Percentiles rank a stretch among this genome's conserved stretches.
Conservation (phyloP, 148 eudicot genomes). For the Rheum nobile region DNA sequence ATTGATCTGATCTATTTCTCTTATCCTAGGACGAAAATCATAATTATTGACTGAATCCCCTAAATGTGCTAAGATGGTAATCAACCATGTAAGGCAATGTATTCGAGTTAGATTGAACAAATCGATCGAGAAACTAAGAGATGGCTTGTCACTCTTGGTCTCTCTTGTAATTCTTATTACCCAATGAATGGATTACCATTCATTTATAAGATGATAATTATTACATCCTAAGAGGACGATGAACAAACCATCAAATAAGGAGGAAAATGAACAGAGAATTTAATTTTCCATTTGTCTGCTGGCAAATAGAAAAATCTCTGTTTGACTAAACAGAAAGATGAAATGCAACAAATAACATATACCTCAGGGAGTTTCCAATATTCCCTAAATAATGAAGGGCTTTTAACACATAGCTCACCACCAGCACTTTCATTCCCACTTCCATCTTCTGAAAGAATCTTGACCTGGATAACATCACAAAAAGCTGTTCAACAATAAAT, state of each 20-base stretch:
- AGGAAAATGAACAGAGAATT: background rate
- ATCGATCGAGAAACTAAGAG: too few relatives aligned
- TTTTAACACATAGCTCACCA: conserved; percentile 89
- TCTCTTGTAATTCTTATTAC: too few relatives aligned
- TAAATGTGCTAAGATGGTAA: too few relatives aligned
- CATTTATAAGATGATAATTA: background rate
- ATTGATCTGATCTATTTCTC: background rate
- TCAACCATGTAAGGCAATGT: too few relatives aligned
- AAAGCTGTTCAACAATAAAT: background rate
- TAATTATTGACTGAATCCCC: background rate
- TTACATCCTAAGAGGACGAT: background rate
- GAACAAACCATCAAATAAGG: too few relatives aligned
- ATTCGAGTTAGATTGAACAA: too few relatives aligned
- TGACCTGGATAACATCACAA: conserved; percentile 40
- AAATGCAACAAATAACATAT: conserved; percentile 6
- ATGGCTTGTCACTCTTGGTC: too few relatives aligned
- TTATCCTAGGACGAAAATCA: background rate
- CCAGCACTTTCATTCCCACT: conserved; percentile 33
- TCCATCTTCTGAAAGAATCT: conserved; percentile 61
- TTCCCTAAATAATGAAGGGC: conserved; percentile 90
- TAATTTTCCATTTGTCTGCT: background rate
- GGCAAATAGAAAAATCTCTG: background rate
- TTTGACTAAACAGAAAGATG: background rate
- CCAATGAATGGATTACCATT: too few relatives aligned
- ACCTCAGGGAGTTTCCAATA: conserved; percentile 97